phyloP scores from a whole-genome alignment of 306 rosid species.

The Abrus precatorius region DNA sequence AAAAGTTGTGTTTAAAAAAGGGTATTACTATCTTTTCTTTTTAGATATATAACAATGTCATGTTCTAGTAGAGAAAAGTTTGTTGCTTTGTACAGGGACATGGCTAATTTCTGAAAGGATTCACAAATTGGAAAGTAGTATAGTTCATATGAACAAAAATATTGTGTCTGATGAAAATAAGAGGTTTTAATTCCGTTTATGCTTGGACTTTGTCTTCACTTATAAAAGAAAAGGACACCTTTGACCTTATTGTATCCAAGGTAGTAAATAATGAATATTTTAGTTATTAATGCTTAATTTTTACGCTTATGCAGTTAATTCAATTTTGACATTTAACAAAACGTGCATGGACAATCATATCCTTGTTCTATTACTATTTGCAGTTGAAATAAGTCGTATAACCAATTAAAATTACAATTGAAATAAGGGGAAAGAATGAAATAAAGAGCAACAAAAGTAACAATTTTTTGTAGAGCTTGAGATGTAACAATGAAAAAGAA shows the following conservation, averaged over 20 bases:
- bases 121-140: not conserved
- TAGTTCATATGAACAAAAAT: not conserved
- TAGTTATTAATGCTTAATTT: not conserved
- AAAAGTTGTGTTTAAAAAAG: no score
- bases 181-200: not conserved
- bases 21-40: no score
- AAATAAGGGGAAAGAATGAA: not conserved
- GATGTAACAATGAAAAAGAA: not conserved
- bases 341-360: no score
- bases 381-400: not conserved
- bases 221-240: not conserved
- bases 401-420: not conserved
- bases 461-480: not conserved
- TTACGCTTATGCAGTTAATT: not conserved
- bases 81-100: not conserved
- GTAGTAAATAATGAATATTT: no score
- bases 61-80: not conserved
- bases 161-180: not conserved
- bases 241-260: not conserved
- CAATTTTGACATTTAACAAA: not conserved
- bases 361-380: not conserved
- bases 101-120: not conserved
- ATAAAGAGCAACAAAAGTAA: not conserved
- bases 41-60: not conserved
- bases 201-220: not conserved